Percentiles rank a stretch among this genome's conserved stretches.
phyloP scores from a whole-genome alignment of 768 basidiomycete genomes.

The Chlorophyllum brunneum region DNA sequence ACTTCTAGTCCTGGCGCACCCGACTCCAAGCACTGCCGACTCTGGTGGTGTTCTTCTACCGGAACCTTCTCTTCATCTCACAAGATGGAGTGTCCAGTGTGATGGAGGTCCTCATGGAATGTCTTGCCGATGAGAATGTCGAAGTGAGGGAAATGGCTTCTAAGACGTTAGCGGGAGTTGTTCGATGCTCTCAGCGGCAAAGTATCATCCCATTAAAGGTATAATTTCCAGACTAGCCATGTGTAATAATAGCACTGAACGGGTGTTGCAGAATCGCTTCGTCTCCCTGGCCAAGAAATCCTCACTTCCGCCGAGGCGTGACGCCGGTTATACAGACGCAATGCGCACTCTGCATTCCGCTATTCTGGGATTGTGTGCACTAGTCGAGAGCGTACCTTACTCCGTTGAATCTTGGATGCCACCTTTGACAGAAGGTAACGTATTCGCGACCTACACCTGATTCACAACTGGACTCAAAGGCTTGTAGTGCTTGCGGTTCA shows the following conservation, averaged over 20 bases:
- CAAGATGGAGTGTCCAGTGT: slow-evolving; percentile 62
- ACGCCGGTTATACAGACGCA: slow-evolving; percentile 68
- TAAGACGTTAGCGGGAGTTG: slow-evolving; percentile 78
- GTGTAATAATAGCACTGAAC: neutral
- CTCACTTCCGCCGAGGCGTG: slow-evolving; percentile 63
- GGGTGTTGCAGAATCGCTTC: slow-evolving; percentile 67
- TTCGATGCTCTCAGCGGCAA: slow-evolving; percentile 87
- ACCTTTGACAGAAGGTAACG: slow-evolving; percentile 69
- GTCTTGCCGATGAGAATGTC: slow-evolving; percentile 85
- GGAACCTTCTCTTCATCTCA: slow-evolving; percentile 78
- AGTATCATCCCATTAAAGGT: slow-evolving; percentile 85
- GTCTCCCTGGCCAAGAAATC: slow-evolving; percentile 55
- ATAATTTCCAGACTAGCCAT: neutral
- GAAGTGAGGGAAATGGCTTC: slow-evolving; percentile 93
- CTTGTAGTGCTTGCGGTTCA: slow-evolving; percentile 66
- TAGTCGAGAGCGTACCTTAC: slow-evolving; percentile 92
- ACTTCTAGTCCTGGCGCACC: slow-evolving; percentile 80
- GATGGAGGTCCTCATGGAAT: slow-evolving; percentile 81
- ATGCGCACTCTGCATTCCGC: slow-evolving; percentile 80
- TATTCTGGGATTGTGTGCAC: slow-evolving; percentile 84
- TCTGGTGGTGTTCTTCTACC: slow-evolving; percentile 86
- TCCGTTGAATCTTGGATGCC: slow-evolving; percentile 93
- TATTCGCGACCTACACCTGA: slow-evolving; percentile 9
- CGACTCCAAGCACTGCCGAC: slow-evolving; percentile 85
- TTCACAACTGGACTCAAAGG: neutral